phyloP scores from a whole-genome alignment of 768 basidiomycete genomes.

The Sistotremastrum suecicum region DNA sequence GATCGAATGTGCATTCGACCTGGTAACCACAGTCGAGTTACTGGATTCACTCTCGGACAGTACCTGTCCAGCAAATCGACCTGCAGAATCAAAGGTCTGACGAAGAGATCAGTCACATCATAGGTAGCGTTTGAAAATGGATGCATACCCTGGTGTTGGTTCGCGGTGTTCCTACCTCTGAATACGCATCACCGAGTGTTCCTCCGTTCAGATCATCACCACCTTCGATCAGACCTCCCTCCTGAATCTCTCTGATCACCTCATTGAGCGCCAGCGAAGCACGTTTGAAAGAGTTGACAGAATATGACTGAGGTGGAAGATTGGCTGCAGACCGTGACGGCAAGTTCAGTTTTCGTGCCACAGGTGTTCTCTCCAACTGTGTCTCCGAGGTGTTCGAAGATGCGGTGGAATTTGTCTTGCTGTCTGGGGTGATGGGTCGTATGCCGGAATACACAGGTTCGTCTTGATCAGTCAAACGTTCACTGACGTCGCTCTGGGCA shows the following conservation, averaged over 20 bases:
- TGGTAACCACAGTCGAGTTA: too few relatives aligned
- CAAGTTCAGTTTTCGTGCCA: neutral
- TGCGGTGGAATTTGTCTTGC: conserved; percentile 24
- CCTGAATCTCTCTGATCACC: conserved; percentile 66
- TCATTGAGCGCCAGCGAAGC: conserved; percentile 64
- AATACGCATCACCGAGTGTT: too few relatives aligned
- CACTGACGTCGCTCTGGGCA: conserved; percentile 32
- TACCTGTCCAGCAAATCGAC: too few relatives aligned
- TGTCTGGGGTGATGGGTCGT: conserved; percentile 44
- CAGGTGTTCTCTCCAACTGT: neutral
- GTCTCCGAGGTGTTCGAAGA: conserved; percentile 18
- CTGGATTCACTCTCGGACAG: too few relatives aligned
- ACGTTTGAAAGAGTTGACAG: conserved; percentile 25
- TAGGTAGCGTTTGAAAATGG: too few relatives aligned
- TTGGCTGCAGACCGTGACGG: neutral
- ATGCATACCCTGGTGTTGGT: too few relatives aligned
- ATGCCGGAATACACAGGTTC: conserved; percentile 15
- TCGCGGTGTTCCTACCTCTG: too few relatives aligned
- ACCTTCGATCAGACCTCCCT: conserved; percentile 27
- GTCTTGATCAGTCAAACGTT: conserved; percentile 5
- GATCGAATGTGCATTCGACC: too few relatives aligned
- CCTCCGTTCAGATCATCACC: too few relatives aligned
- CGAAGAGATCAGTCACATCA: too few relatives aligned
- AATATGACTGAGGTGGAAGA: neutral
- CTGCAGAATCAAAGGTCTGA: too few relatives aligned